Evolutionary conservation across 495 filamentous ascomycete genomes (phyloP).

Genomic region (Tuber aestivum): DNA sequence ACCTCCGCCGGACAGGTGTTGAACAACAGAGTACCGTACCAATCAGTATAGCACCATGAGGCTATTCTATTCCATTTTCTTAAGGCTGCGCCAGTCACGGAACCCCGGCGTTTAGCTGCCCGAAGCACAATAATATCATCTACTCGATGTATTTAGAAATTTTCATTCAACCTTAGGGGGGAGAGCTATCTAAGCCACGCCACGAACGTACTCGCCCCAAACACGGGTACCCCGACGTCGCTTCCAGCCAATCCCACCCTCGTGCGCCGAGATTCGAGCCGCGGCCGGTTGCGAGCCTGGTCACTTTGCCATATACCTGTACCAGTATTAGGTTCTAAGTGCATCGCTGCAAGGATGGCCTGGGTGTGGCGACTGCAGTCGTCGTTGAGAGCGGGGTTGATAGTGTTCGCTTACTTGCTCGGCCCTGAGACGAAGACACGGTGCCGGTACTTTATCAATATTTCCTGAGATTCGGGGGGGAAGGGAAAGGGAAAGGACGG

Average conservation of each 20-base stretch:
- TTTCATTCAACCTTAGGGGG: not conserved
- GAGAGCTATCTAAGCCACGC: not conserved
- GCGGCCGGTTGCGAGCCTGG: not conserved
- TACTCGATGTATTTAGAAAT: not conserved
- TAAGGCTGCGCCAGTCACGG: not conserved
- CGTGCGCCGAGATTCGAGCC: not conserved
- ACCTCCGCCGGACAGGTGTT: not conserved
- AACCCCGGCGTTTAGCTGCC: not conserved
- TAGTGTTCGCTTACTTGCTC: not conserved
- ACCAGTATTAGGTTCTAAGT: not conserved
- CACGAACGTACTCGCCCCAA: not conserved
- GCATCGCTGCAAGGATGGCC: not conserved
- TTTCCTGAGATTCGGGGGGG: not conserved
- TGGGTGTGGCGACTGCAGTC: not conserved
- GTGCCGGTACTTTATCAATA: not conserved
- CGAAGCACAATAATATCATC: not conserved
- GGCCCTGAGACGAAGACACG: not conserved
- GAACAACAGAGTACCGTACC: not conserved
- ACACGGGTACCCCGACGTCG: not conserved
- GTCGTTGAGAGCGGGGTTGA: not conserved
- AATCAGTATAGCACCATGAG: not conserved
- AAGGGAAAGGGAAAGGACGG: not conserved
- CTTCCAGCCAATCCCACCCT: not conserved
- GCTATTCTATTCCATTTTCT: not conserved
- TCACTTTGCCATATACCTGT: not conserved